Base-by-base conservation (phyloP, 495 filamentous ascomycete species). In the Tuber borchii region DNA sequence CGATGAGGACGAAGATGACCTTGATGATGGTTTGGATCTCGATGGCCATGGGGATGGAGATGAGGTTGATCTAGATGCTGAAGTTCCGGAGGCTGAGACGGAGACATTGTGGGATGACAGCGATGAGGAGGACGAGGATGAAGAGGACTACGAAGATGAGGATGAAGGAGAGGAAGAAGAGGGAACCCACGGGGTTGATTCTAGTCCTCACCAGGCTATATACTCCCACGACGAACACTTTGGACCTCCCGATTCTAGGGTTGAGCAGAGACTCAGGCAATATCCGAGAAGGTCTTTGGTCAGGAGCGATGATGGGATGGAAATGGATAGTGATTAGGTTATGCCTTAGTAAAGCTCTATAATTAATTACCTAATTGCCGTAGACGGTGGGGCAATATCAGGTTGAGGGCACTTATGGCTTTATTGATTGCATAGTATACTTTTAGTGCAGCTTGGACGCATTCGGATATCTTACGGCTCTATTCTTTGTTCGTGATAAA, bases 131-230 rank as follows among this genome's bases (percentile, higher is more conserved):
- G 86, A 86, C 44, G 74, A 75, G 17, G 77, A 76, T 2, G 78
- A 79, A 0, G 75, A 75, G 0, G 83, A 84, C 17, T 44, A 84
- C 9, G 85, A 85, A 31, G 86, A 87, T 34, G 83, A 82, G 46
- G 82, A 84, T 20, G 86, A 86, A 16, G 85, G 85, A 20, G 74
- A 83, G 61, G 75, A 78, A 19, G 84, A 82, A 12, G 83, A 84
- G 39, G 85, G 82, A 40, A 83, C 81, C 4, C 85, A 87, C 71
- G 86, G 71, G n/a, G 77, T 77, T 10, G 79, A 81, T 8, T 81
- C 79, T 40, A 83, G 81, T 39, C 81, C 81, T 16, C 81, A 80
- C 19, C 81, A 83, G 46, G 81, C 81, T 12, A 74, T 82, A 44
- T 83, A 83, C 45, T 83, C 81, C 20, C 81, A 83, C 69, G 81